Base-by-base conservation (phyloP, 257 asterid species). In the Salvia miltiorrhiza region DNA sequence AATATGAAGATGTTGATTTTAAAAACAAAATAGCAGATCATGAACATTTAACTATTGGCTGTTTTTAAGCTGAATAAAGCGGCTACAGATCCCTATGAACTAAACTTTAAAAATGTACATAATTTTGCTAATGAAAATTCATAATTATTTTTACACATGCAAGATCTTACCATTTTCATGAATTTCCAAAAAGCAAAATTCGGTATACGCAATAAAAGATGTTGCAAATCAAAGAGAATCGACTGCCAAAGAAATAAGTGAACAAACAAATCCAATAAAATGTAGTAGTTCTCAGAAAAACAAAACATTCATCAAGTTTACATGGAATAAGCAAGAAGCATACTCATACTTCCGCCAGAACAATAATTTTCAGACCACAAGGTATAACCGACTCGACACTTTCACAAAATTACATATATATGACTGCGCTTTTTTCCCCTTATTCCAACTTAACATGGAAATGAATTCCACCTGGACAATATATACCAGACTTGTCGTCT, bases 361-460 rank as follows among this genome's bases (percentile, higher is more conserved):
- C 61, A 21, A 50, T 11, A 13, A 9, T 17, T 40, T 40, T 3
- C 21, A 43, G 44, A 68, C 65, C 72, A 44, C 16, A 43, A 41
- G 28, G 16, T 41, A 60, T 26, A 68, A 24, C 23, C 26, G 3
- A 58, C 69, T 61, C 13, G 3, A 61, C n/a, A 58, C 30, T 6
- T 67, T 52, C 66, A 68, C 74, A 61, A 52, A 60, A 52, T 8
- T 60, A 69, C 61, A 75, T 41, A 49, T 41, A 49, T 5, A 45
- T 14, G 55, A 71, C 60, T 52, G 1, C 21, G 16, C n/a, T 33
- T 57, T 47, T 70, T 7, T 7, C 40, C 72, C 41, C 14, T 23
- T 70, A 70, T 50, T 55, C 63, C 76, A 67, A 37, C 11, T 37
- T 2, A 37, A 37, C 41, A 37, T 37, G 41, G 11, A 37, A 37